Percentiles rank a stretch among this genome's conserved stretches.
These are phyloP conservation scores for Bipolaris zeicola DNA, from an alignment of 2,329 filamentous ascomycete genomes.

Conservation along the genomic window DNA sequence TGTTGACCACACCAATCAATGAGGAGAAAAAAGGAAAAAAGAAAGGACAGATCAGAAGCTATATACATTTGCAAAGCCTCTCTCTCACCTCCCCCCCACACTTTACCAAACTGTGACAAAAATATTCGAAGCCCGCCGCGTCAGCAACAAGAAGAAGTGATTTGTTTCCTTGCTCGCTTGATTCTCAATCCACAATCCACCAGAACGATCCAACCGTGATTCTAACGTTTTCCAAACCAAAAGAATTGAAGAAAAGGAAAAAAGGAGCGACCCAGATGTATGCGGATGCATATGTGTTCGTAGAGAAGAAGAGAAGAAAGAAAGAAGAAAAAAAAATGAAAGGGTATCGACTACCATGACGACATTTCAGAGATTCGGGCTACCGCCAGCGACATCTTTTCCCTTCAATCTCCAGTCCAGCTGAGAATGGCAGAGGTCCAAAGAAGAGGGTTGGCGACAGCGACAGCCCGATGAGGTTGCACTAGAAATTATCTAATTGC, in stretches of 20 bases:
- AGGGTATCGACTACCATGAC: neutral
- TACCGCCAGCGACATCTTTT: neutral
- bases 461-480: neutral
- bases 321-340: neutral
- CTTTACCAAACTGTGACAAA: neutral
- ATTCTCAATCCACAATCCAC: neutral
- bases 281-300: neutral
- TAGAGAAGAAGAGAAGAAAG: neutral
- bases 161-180: neutral
- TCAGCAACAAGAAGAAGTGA: neutral
- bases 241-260: neutral
- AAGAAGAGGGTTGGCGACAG: neutral
- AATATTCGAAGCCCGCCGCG: neutral
- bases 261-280: neutral
- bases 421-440: neutral
- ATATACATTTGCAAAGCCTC: neutral
- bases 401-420: neutral
- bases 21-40: neutral
- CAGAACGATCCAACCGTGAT: neutral
- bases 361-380: neutral
- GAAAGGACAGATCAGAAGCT: neutral
- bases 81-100: neutral
- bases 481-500: constrained; percentile 19
- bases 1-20: neutral
- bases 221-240: neutral